Base-by-base conservation (phyloP, 208 protist genomes). In the Phytomonas sp. region DNA sequence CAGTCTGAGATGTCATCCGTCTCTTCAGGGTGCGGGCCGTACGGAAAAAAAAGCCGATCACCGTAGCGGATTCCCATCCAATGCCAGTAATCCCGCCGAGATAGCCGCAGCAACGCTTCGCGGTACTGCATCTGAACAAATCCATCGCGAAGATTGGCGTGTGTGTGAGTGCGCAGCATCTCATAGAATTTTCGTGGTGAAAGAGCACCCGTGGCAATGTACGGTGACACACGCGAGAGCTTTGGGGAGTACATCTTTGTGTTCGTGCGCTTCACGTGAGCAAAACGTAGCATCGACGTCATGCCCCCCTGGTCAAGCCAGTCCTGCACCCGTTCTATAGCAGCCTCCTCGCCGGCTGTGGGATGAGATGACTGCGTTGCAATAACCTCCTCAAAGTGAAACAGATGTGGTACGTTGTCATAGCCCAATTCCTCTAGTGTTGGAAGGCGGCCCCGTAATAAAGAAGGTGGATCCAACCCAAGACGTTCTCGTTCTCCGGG, bases 81-180 rank as follows among this genome's bases (percentile, higher is more conserved):
- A 66, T 96, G 89, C 84, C 89, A 96, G 75, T 93, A 94, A 69
- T 96, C 92, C 2, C 92, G 85, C 65, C 87, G 78, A 23, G 81
- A 89, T 29, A 96, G 81, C 63, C 92, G 81, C 45, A 94, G 77
- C 34, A 96, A 56, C 0, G 73, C 88, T 49, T 94, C 89, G 40
- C 87, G 85, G 69, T 84, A 94, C 75, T 94, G 88, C 76, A 79
- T 74, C 69, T 94, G 88, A 33, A 81, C 81, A 75, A 90, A 94
- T 34, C 79, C 83, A 71, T 94, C 87, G 3, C 81, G 78, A 34
- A 81, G 45, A 63, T 87, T 67, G 26, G 69, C 83, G 33, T 82
- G 76, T 23, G 89, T 72, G 73, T 86, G 76, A 26, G 37, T 16
- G 5, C 88, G 92, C 16, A 96, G 56, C 64, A 78, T 69, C 67